Evolutionary conservation across 257 asterid genomes (phyloP), one percentile per base, ranked within the genome.

Genomic region (Solanum tarijense): DNA sequence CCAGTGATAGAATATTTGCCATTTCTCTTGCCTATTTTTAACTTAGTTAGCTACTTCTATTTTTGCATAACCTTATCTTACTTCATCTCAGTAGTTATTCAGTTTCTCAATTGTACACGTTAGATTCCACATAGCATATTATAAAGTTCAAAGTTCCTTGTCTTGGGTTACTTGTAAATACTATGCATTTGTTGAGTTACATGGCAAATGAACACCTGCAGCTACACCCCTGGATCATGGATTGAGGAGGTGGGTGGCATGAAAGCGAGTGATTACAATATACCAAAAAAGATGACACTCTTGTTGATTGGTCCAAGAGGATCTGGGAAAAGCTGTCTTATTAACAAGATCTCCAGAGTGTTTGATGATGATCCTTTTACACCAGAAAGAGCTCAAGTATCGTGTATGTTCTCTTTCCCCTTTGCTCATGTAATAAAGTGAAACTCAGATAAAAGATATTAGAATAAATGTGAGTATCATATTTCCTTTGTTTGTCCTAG

Each of bases 241-340:
- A 92, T 87, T 71, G 96, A 89, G 79, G 92, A 91, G 82, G 90
- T 86, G 31, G 89, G 87, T 83, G 92, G 91, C 69, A 76, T 69
- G 83, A 82, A 75, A 76, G 66, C 60, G 84, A 87, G 83, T 34
- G 89, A 89, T 87, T 91, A 36, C 82, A 66, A 82, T 89, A 89
- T 91, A 71, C 98, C 96, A 20, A 83, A 89, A 78, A 92, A 78
- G 58, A 93, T 92, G n/a, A 82, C 97, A 29, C 90, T 95, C 78
- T 87, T 96, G 68, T 92, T 95, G 87, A 86, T 94, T 43, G 99
- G 99, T 86, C 98, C 95, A 34, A 90, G 87, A 87, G 96, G 95
- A 88, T 94, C 98, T 34, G 98, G 99, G 34, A 96, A 96, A 92
- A 96, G 98, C 91, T 94, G 94, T 85, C 98, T 95, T n/a, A 89